Conservation (phyloP, 768 basidiomycete species). For the Heimioporus sp. region DNA sequence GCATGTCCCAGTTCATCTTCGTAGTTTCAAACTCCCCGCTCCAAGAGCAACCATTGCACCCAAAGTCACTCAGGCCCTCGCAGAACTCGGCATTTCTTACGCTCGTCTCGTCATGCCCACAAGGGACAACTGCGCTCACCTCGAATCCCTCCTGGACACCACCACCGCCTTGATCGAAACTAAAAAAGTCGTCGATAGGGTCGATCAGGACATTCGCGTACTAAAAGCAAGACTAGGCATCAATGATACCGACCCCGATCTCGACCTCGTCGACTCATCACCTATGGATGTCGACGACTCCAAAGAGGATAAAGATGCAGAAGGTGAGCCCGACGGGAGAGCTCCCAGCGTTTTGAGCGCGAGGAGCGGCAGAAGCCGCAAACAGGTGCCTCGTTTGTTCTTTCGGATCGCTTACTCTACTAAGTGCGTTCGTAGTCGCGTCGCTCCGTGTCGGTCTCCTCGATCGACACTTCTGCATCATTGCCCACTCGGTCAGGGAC, state of each 20-base stretch:
- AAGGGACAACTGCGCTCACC: conserved; percentile 66
- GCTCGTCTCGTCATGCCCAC: conserved; percentile 94
- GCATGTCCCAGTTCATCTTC: conserved; percentile 77
- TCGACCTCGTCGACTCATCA: conserved; percentile 38
- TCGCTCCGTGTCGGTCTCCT: conserved; percentile 73
- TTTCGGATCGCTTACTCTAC: background rate
- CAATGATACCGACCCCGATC: conserved; percentile 43
- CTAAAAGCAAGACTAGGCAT: conserved; percentile 60
- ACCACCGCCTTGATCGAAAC: conserved; percentile 78
- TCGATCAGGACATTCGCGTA: conserved; percentile 81
- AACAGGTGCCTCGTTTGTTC: conserved; percentile 40
- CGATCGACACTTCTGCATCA: conserved; percentile 65
- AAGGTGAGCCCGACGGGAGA: conserved; percentile 47
- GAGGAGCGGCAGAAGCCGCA: conserved; percentile 54
- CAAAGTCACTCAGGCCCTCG: conserved; percentile 73
- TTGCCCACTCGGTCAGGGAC: conserved; percentile 47
- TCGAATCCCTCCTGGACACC: conserved; percentile 74
- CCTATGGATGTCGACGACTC: conserved; percentile 53
- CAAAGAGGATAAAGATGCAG: conserved; percentile 22
- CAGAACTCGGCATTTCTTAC: conserved; percentile 72
- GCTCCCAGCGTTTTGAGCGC: conserved; percentile 65
- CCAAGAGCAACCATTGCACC: conserved; percentile 74
- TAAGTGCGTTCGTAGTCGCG: conserved; percentile 39
- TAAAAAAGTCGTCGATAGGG: conserved; percentile 83
- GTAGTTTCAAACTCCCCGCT: conserved; percentile 80